Conservation (phyloP, 352 stramenopile genomes). For the Pythium volutum region DNA sequence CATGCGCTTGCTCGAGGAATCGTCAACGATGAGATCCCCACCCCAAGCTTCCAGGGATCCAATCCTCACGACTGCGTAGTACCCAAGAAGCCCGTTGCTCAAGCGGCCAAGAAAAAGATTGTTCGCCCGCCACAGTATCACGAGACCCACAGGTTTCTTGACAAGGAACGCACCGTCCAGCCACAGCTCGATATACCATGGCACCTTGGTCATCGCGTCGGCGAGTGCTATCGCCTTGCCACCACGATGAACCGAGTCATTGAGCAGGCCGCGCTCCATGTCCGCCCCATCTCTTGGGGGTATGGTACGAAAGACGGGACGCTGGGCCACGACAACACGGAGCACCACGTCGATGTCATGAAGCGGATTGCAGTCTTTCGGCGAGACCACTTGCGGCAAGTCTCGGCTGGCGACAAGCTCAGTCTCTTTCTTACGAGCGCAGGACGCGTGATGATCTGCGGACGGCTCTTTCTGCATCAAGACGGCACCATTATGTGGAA, state of each 20-base stretch:
- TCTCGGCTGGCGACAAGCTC: slow-evolving; percentile 49
- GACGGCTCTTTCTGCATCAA: slow-evolving; percentile 50
- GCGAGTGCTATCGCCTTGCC: slow-evolving; percentile 39
- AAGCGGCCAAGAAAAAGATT: slow-evolving; percentile 32
- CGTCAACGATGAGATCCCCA: not conserved
- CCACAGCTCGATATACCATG: slow-evolving; percentile 4
- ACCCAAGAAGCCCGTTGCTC: not conserved
- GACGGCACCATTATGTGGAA: slow-evolving; percentile 57
- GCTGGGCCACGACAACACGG: slow-evolving; percentile 36
- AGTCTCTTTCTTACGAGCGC: slow-evolving; percentile 62
- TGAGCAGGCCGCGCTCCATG: slow-evolving; percentile 24
- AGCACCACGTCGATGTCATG: slow-evolving; percentile 18
- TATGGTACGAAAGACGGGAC: slow-evolving; percentile 51
- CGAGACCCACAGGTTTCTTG: slow-evolving; percentile 38
- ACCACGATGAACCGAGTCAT: slow-evolving; percentile 38
- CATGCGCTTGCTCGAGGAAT: not conserved
- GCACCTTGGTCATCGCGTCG: slow-evolving; percentile 25
- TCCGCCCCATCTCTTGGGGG: slow-evolving; percentile 48
- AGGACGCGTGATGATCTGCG: slow-evolving; percentile 44
- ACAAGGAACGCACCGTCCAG: slow-evolving; percentile 30
- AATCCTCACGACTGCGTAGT: not conserved
- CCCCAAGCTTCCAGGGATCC: not conserved
- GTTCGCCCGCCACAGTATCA: slow-evolving; percentile 42
- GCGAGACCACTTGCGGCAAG: slow-evolving; percentile 30
- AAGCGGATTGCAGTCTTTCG: slow-evolving; percentile 41